Base-by-base conservation (phyloP, 805 yeast species). In the Suhomyces prunicola region DNA sequence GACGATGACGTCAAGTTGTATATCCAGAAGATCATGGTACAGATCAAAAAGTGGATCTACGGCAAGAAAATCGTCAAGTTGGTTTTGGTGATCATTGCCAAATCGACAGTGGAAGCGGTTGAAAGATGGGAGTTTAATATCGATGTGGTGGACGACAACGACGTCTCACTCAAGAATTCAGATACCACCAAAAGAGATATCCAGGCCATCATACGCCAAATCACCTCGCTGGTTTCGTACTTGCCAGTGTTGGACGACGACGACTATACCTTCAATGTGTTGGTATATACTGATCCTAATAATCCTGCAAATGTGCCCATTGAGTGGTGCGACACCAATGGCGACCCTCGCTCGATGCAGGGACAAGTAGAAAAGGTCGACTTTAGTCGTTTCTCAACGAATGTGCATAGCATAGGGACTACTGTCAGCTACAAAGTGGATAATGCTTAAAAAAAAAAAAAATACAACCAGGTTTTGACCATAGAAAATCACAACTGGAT, bases 121-220 rank as follows among this genome's bases (percentile, higher is more conserved):
- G 98, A 92, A 66, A 72, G 90, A 50, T 92, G 98, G 98, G 89
- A 89, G 62, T 92, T 92, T 63, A 81, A 83, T 57, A 72, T 90
- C 6, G 81, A 83, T 33, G 70, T 80, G 2, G 66, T 61, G 2
- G 51, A 59, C 47, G 10, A 46, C 47, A 9, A 46, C 8, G 55
- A 52, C 4, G 57, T 54, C 5, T 59, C 51, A 10, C 60, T 55
- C 12, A 78, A 74, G 57, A 57, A 71, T 23, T 72, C 62, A 31
- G 82, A 77, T 2, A 80, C 79, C 31, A 81, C 86, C 3, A 92
- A 87, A 58, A 74, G 70, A 49, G 94, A 90, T 58, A 89, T 91
- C n/a, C 93, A 89, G 66, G 83, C 90, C 0, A 85, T 92, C 5
- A 84, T 92, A 40, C 80, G 97, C 50, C 97, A 92, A 60, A 88